These are phyloP conservation scores for Daldinia decipiens DNA, from an alignment of 495 filamentous ascomycete genomes.

Conservation along the genomic window DNA sequence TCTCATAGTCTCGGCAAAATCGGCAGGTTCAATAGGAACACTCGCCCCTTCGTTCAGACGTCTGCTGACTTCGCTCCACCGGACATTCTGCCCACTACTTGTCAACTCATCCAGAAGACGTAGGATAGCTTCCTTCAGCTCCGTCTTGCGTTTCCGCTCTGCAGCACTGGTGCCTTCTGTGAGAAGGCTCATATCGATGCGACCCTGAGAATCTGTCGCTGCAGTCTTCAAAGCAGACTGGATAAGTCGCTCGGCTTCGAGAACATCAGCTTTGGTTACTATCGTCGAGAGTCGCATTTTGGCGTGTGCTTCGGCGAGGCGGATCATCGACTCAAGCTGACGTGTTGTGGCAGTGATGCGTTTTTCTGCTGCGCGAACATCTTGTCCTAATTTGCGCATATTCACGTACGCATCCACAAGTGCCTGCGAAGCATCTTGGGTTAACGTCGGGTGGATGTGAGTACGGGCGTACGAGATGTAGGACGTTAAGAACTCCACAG, in stretches of 20 bases:
- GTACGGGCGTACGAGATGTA: constrained; percentile 98
- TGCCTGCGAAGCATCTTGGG: constrained; percentile 76
- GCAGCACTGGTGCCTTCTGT: constrained; percentile 89
- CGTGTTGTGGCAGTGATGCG: constrained; percentile 97
- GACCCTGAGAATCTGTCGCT: constrained; percentile 90
- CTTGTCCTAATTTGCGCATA: constrained; percentile 95
- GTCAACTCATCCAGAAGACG: constrained; percentile 81
- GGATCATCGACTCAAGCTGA: constrained; percentile 97
- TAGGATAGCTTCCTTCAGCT: constrained; percentile 84
- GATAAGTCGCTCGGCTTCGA: constrained; percentile 92
- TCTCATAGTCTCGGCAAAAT: constrained; percentile 84
- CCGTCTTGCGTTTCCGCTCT: constrained; percentile 81
- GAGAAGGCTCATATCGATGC: constrained; percentile 96
- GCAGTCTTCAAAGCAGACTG: constrained; percentile 95
- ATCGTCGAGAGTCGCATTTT: constrained; percentile 87
- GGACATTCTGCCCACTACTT: constrained; percentile 71
- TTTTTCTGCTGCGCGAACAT: constrained; percentile 91
- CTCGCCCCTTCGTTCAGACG: constrained; percentile 79
- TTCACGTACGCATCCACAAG: constrained; percentile 90
- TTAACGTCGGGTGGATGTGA: constrained; percentile 83
- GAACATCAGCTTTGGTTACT: constrained; percentile 85
- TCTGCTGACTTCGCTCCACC: constrained; percentile 78
- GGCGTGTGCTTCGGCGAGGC: constrained; percentile 93
- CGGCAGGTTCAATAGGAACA: constrained; percentile 74
- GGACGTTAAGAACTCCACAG: constrained; percentile 92